These are phyloP conservation scores for Globisporangium perplexum DNA, from an alignment of 352 stramenopile genomes.

Conservation along the genomic window DNA sequence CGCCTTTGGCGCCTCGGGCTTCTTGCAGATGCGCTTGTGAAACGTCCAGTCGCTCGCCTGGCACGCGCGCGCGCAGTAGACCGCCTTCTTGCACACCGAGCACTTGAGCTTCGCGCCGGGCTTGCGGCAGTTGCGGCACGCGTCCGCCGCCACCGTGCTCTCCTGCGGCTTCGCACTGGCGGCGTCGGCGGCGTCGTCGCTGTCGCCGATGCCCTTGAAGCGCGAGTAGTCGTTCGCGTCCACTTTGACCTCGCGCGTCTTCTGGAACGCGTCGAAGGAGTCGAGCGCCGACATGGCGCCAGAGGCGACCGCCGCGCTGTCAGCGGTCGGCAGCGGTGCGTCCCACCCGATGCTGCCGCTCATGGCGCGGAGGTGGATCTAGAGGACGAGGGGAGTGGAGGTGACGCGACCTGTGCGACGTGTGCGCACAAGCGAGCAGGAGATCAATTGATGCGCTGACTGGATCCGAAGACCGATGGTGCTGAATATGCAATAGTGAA, in stretches of 20 bases:
- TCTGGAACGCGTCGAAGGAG: slow-evolving; percentile 43
- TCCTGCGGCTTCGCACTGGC: slow-evolving; percentile 14
- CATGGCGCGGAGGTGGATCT: too few species aligned
- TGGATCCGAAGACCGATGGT: too few species aligned
- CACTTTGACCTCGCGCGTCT: slow-evolving; percentile 51
- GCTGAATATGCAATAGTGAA: too few species aligned
- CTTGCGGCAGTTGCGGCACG: slow-evolving; percentile 79
- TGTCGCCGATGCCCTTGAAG: slow-evolving; percentile 69
- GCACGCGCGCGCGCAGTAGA: slow-evolving; percentile 76
- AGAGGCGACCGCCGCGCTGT: neutral
- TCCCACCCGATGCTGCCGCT: slow-evolving; percentile 42
- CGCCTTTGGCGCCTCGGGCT: slow-evolving; percentile 60
- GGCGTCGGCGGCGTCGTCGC: slow-evolving; percentile 29
- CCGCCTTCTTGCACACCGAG: slow-evolving; percentile 82
- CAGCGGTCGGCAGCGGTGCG: slow-evolving; percentile 20
- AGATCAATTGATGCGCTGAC: too few species aligned
- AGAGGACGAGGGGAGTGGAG: too few species aligned
- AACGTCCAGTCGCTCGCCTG: slow-evolving; percentile 83
- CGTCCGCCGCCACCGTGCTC: slow-evolving; percentile 14
- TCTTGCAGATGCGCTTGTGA: slow-evolving; percentile 87
- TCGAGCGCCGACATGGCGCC: neutral
- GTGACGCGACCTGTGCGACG: too few species aligned
- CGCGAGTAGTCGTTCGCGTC: slow-evolving; percentile 86
- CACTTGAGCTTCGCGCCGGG: slow-evolving; percentile 78
- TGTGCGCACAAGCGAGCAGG: too few species aligned